Percentiles rank a stretch among this genome's conserved stretches.
These are phyloP conservation scores for Hydrangea macrophylla DNA, from an alignment of 148 eudicot genomes.

Conservation along the genomic window DNA sequence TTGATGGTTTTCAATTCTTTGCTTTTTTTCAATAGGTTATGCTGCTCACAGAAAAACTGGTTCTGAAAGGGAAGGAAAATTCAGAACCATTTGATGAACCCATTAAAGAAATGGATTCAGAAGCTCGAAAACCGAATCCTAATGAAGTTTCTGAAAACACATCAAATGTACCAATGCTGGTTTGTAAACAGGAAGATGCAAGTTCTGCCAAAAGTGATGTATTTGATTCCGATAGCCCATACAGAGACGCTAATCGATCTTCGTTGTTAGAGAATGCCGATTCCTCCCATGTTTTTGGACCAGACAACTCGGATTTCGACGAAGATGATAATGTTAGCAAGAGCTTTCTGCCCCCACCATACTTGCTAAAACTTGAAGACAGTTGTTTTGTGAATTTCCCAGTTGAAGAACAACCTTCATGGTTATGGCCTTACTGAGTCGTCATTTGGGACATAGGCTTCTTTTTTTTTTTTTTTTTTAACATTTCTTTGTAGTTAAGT, in stretches of 20 bases:
- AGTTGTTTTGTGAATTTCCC: slow-evolving; percentile 25
- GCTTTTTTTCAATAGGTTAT: slow-evolving; percentile 29
- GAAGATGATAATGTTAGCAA: slow-evolving; percentile 30
- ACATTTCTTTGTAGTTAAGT: not conserved
- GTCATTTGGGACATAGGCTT: not conserved
- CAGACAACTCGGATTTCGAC: slow-evolving; percentile 36
- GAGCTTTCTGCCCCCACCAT: slow-evolving; percentile 23
- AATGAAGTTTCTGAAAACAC: not conserved
- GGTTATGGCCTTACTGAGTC: slow-evolving; percentile 49
- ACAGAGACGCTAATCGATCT: slow-evolving; percentile 20
- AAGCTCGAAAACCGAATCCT: not conserved
- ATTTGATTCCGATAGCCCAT: slow-evolving; percentile 63
- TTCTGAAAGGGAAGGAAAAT: slow-evolving; percentile 14
- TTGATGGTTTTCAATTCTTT: not conserved
- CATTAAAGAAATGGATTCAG: slow-evolving; percentile 4
- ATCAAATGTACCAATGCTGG: not conserved
- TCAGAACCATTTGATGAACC: slow-evolving; percentile 14
- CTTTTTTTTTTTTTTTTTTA: no score
- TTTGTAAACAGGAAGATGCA: slow-evolving; percentile 46
- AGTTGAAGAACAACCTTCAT: slow-evolving; percentile 41
- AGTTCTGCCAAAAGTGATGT: slow-evolving; percentile 65
- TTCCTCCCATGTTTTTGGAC: slow-evolving; percentile 24
- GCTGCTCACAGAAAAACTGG: slow-evolving; percentile 30
- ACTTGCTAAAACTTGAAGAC: slow-evolving; percentile 36
- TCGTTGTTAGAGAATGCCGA: slow-evolving; percentile 24